These are phyloP conservation scores for Coccomyxa subellipsoidea DNA, from an alignment of 163 green algal genomes.

Conservation along the genomic window DNA sequence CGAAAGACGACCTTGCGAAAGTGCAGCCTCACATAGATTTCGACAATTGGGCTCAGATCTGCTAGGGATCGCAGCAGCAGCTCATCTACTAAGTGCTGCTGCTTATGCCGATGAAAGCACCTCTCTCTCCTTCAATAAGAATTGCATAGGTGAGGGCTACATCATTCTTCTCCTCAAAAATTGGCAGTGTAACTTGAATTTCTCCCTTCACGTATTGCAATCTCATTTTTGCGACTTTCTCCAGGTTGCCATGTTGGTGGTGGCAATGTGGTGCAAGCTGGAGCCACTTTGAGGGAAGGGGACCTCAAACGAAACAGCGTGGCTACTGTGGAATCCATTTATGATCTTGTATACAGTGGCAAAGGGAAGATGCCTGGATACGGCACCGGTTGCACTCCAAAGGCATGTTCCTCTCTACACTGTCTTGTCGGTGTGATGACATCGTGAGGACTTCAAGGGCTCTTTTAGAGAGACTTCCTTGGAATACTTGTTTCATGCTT, in stretches of 20 bases:
- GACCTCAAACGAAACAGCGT: slow-evolving; percentile 60
- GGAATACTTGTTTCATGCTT: too few species aligned
- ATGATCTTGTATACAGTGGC: slow-evolving; percentile 71
- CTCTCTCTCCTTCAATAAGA: slow-evolving; percentile 3
- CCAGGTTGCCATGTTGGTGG: slow-evolving; percentile 74
- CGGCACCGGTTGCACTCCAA: slow-evolving; percentile 66
- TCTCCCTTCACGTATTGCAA: too few species aligned
- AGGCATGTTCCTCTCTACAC: slow-evolving; percentile 32
- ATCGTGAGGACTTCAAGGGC: not conserved
- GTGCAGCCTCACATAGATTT: not conserved
- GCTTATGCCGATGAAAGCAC: not conserved
- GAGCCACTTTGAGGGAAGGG: slow-evolving; percentile 51
- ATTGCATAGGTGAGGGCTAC: not conserved
- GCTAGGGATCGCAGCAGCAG: not conserved
- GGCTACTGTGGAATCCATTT: slow-evolving; percentile 51
- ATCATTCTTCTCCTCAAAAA: too few species aligned
- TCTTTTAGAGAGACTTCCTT: too few species aligned
- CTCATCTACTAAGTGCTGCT: not conserved
- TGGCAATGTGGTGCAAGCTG: slow-evolving; percentile 66
- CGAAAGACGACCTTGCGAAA: too few species aligned
- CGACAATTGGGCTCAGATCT: not conserved
- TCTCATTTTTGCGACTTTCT: not conserved
- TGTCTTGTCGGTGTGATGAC: not conserved
- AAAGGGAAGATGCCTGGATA: slow-evolving; percentile 85
- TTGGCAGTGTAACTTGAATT: too few species aligned